Base-by-base conservation (phyloP, 225 moss, liverwort and hornwort genomes). In the Lunularia cruciata region DNA sequence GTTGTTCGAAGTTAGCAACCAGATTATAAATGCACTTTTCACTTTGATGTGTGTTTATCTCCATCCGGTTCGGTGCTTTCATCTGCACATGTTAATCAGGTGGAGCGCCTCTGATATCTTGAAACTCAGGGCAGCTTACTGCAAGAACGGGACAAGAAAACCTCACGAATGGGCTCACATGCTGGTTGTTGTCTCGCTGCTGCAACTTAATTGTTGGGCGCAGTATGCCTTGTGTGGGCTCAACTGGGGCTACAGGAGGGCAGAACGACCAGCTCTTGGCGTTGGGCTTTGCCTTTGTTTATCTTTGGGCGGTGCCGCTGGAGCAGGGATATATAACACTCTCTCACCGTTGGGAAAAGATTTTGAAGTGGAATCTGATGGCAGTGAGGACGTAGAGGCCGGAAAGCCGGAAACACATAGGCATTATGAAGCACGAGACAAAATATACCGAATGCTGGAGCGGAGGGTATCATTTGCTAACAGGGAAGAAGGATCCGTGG, bases 161-260 rank as follows among this genome's bases (percentile, higher is more conserved):
- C 92, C 92, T 3, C 81, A 92, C 67, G 95, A 95, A 23, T 95
- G 95, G 95, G 75, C 81, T 27, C 95, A 95, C 47, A 95, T 90
- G 75, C 20, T 85, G 47, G 90, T 95, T 53, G 90, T 95, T 10
- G 92, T 95, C 19, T 36, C 84, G 10, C 87, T 95, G 31, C 53
- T 95, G 76, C 87, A 95, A 0, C 77, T 95, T 56, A 95, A 95
- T 57, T 95, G 95, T 58, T 32, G 92, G 52, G 95, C 88, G 18
- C 88, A 88, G 84, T 95, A 95, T 68, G 84, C 84, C 1, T 76
- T 95, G 19, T 87, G 88, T 52, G 95, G 95, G 4, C 70, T 95
- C 26, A 95, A 95, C 60, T 90, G 90, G 95, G 95, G 95, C 15
- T 95, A 85, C 73, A 84, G 84, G 63, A 80, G 95, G 68, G 18